A percentile compares a stretch with the other conserved stretches of the same genome.
phyloP scores from a whole-genome alignment of 1,284 basidiomycete genomes.

The Chondrostereum purpureum region DNA sequence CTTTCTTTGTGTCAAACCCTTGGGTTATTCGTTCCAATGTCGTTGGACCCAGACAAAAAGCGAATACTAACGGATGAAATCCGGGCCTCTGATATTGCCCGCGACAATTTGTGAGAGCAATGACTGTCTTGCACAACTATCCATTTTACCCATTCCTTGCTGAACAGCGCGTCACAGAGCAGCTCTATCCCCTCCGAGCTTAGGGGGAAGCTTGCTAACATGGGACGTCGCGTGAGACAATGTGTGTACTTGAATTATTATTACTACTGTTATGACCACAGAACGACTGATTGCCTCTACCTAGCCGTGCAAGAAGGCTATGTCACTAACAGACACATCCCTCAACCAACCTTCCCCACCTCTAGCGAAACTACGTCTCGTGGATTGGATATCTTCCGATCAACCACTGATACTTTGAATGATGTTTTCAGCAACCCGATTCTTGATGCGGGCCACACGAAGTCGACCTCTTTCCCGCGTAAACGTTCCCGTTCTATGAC shows the following conservation, averaged over 20 bases:
- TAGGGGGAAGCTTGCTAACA: neutral
- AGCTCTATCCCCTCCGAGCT: neutral
- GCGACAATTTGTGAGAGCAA: too few relatives aligned
- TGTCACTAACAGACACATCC: neutral
- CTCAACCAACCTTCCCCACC: neutral
- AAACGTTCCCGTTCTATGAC: neutral
- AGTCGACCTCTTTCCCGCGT: neutral
- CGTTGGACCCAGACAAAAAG: too few relatives aligned
- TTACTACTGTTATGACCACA: too few relatives aligned
- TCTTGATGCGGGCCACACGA: too few relatives aligned
- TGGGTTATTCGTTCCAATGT: too few relatives aligned
- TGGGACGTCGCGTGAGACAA: neutral
- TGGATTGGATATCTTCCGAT: neutral
- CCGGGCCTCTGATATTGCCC: too few relatives aligned
- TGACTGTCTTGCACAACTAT: too few relatives aligned
- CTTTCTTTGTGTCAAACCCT: too few relatives aligned
- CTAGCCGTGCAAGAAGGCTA: neutral
- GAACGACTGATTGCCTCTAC: too few relatives aligned
- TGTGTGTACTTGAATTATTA: too few relatives aligned
- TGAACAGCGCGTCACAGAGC: neutral
- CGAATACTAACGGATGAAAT: too few relatives aligned
- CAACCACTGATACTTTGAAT: neutral
- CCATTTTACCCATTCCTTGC: too few relatives aligned
- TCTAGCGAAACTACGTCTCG: neutral
- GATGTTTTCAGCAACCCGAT: neutral